Conservation (phyloP, 2,329 filamentous ascomycete genomes). For the Macrophomina pseudophaseolina region DNA sequence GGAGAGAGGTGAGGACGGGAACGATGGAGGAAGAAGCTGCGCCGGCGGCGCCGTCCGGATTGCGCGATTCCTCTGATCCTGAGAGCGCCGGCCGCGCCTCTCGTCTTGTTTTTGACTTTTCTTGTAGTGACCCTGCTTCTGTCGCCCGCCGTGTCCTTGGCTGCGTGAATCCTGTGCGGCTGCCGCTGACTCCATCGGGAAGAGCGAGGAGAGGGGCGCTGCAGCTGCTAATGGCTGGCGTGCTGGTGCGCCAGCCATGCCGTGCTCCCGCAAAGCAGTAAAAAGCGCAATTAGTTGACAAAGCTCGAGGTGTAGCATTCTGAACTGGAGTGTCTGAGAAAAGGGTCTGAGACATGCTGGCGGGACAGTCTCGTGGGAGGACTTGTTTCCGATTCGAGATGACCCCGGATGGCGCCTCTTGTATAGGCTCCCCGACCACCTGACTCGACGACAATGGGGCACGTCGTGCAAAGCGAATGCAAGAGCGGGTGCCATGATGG, state of each 20-base stretch:
- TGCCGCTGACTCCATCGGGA: conserved; percentile 14
- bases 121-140: not conserved
- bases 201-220: conserved; percentile 12
- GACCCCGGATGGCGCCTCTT: conserved; percentile 2
- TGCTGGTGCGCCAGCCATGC: not conserved
- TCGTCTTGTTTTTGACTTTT: not conserved
- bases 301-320: not conserved
- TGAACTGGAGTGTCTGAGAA: not conserved
- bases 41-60: conserved; percentile 10
- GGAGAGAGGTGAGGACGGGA: not conserved
- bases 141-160: not conserved
- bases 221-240: conserved; percentile 5
- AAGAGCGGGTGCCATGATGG: not conserved
- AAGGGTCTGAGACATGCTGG: conserved; percentile 13
- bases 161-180: not conserved
- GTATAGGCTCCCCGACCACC: not conserved
- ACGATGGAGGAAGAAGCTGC: not conserved
- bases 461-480: not conserved
- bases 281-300: not conserved
- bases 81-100: not conserved
- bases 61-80: conserved; percentile 16
- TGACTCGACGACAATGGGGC: not conserved
- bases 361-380: not conserved
- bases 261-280: conserved; percentile 4
- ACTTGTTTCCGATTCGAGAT: conserved; percentile 12